phyloP scores from a whole-genome alignment of 1,284 basidiomycete genomes.

The Heterobasidion occidentale region DNA sequence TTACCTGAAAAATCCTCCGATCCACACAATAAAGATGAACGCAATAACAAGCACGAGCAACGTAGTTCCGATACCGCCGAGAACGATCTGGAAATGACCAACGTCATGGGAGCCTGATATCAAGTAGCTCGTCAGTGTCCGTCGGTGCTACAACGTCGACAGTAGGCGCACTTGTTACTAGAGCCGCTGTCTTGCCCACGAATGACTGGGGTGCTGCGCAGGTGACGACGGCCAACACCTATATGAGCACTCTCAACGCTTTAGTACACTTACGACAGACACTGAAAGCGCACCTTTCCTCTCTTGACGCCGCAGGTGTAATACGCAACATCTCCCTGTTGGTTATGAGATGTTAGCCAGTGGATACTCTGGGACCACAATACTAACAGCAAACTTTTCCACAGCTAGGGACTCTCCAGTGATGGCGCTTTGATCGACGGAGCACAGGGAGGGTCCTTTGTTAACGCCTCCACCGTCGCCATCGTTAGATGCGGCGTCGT shows the following conservation, averaged over 20 bases:
- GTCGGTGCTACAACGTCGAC: background rate
- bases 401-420: conserved; percentile 47
- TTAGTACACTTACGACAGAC: background rate
- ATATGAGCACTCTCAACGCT: background rate
- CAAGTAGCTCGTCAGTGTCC: too few species aligned
- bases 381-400: conserved; percentile 30
- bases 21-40: conserved; percentile 39
- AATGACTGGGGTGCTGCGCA: conserved; percentile 35
- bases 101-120: conserved; percentile 8
- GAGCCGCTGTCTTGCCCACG: conserved; percentile 38
- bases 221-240: conserved; percentile 26
- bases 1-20: conserved; percentile 38
- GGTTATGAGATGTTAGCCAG: background rate
- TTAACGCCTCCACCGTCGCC: conserved; percentile 14
- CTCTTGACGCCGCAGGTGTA: conserved; percentile 38
- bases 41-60: conserved; percentile 41
- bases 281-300: conserved; percentile 31
- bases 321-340: conserved; percentile 37
- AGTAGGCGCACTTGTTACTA: conserved; percentile 25
- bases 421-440: conserved; percentile 41
- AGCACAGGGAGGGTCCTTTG: conserved; percentile 40
- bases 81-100: conserved; percentile 45
- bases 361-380: background rate
- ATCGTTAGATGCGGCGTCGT: conserved; percentile 7
- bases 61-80: conserved; percentile 37